Conservation (phyloP, 306 rosid genomes). For the Amphicarpaea edgeworthii region DNA sequence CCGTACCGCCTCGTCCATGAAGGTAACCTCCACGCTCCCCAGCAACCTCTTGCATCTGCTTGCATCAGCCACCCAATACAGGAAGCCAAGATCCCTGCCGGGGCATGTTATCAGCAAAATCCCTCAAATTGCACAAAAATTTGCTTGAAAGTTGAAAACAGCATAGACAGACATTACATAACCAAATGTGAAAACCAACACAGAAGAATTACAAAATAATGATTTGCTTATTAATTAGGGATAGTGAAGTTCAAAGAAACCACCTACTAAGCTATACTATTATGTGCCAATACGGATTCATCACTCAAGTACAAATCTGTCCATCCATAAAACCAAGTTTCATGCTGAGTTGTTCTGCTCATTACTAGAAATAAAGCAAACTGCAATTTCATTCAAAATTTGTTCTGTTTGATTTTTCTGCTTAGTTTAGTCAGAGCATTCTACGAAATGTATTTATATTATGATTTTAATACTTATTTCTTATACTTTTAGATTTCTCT, state of each 20-base stretch:
- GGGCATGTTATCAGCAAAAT: constrained; percentile 97
- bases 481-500: neutral
- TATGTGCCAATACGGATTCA: neutral
- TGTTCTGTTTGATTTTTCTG: neutral
- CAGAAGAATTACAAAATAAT: neutral
- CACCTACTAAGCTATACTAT: constrained; percentile 10
- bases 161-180: constrained; percentile 9
- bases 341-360: neutral
- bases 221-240: neutral
- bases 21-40: constrained; percentile 99
- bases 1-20: constrained; percentile 98
- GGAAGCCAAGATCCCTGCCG: constrained; percentile 97
- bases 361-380: neutral
- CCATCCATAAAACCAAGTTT: neutral
- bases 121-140: constrained; percentile 46
- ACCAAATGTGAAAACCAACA: constrained; percentile 22
- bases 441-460: neutral
- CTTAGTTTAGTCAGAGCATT: neutral
- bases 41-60: constrained; percentile 99
- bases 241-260: constrained; percentile 20
- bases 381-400: neutral
- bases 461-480: neutral
- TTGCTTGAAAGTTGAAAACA: constrained; percentile 21
- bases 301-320: neutral
- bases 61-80: constrained; percentile 73